Percentiles rank a stretch among this genome's conserved stretches.
phyloP scores from a whole-genome alignment of 805 yeast genomes.

The Saccharomyces eubayanus region DNA sequence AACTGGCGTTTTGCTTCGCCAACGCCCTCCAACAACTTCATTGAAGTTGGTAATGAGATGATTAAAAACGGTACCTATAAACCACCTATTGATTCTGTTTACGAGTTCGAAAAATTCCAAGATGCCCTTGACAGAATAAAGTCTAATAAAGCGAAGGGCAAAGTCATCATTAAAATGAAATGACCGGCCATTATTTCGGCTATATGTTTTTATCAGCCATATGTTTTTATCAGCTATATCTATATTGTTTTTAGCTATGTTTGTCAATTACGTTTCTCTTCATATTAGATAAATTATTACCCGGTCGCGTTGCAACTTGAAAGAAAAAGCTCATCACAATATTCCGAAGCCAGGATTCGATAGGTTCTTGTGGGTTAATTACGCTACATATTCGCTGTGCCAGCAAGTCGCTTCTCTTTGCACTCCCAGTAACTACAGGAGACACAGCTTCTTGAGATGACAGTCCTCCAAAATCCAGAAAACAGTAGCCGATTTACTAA shows the following conservation, averaged over 20 bases:
- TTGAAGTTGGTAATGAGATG: conserved; percentile 20
- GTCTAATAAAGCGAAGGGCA: conserved; percentile 50
- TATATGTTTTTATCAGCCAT: not conserved
- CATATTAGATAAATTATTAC: not conserved
- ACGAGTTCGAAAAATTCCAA: conserved; percentile 40
- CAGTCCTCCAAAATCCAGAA: not conserved
- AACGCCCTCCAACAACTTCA: conserved; percentile 4
- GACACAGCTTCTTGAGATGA: not conserved
- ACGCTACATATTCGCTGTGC: not conserved
- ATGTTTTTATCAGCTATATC: not conserved
- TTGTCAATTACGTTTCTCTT: not conserved
- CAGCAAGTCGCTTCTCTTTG: not conserved
- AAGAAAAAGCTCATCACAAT: not conserved
- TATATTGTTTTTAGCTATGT: not conserved
- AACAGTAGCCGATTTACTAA: conserved; percentile 10
- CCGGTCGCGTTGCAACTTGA: not conserved
- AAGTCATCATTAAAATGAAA: conserved; percentile 37
- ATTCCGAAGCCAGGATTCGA: not conserved
- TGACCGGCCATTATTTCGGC: not conserved
- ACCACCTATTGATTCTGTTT: conserved; percentile 47
- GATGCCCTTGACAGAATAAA: conserved; percentile 43
- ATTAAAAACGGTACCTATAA: conserved; percentile 28
- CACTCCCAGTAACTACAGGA: not conserved
- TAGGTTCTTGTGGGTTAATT: not conserved
- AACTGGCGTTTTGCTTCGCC: conserved; percentile 23